Base-by-base conservation (phyloP, 768 basidiomycete species). In the Pisolithus orientalis region DNA sequence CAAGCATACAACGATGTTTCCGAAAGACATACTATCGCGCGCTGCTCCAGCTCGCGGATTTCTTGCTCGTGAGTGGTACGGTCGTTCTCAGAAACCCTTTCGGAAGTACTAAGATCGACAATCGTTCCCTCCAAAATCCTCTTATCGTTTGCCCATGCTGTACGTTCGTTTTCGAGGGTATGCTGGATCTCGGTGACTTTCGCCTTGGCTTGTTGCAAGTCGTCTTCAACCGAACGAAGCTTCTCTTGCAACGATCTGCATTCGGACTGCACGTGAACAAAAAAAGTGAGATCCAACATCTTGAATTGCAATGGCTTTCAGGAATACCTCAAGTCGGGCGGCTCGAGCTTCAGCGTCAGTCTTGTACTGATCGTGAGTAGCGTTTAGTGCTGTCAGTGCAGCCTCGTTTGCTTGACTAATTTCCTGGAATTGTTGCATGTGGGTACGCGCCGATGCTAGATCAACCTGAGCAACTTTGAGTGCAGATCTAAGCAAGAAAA, bases 361-460 rank as follows among this genome's bases (percentile, higher is more conserved):
- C 67, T 84, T 87, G 74, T 86, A 94, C 63, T 91, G 85, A 51
- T 94, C 91, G 56, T 85, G 84, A 0, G 87, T 90, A 0, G 72
- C 59, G 51, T 83, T 90, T 40, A 93, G 68, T 31, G 79, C 78
- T 28, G 79, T 74, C 6, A 94, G 73, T 8, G 90, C 88, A 56
- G 78, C 78, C 65, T 94, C 92, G 59, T 80, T 91, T 0, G 89
- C 86, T 61, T 85, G 80, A 55, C 86, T 87, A 59, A 94, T 93
- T 57, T 87, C 84, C 63, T 89, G 80, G 80, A 87, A 94, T 65
- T 94, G 92, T 53, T 87, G 80, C 28, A 86, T 83, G 61, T 92
- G 88, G 43, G 70, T 79, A 51, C 79, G 78, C 1, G 90, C 84
- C 17, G 80, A 72, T 9, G 82, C 75, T 34, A 92, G 77, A 57